phyloP scores from a whole-genome alignment of 345 rosid species.

The Dipteronia sinensis region DNA sequence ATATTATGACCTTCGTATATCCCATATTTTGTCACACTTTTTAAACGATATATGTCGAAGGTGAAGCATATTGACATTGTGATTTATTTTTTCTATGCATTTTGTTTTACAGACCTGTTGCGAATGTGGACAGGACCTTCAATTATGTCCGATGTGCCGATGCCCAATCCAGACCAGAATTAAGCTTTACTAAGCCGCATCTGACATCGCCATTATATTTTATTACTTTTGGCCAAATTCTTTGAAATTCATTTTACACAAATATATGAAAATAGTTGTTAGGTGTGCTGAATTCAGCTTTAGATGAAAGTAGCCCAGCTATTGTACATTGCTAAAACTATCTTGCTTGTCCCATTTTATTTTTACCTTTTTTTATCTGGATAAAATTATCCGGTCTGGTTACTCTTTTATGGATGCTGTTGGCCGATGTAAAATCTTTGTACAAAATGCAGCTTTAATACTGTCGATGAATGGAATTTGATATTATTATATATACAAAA shows the following conservation, averaged over 20 bases:
- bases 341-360: neutral
- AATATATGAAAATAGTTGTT: neutral
- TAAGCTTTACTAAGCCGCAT: conserved; percentile 64
- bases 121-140: conserved; percentile 77
- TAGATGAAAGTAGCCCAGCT: conserved; percentile 9
- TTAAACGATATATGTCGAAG: neutral
- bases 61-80: too few relatives aligned
- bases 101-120: conserved; percentile 67
- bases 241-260: conserved; percentile 22
- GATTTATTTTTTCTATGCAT: neutral
- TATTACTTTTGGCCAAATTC: conserved; percentile 12
- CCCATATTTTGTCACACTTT: neutral
- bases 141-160: conserved; percentile 81
- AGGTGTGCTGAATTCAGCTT: conserved; percentile 27
- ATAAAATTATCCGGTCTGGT: too few relatives aligned
- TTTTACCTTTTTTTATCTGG: conserved; percentile 12
- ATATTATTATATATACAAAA: too few relatives aligned
- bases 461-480: neutral
- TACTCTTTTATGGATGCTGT: too few relatives aligned
- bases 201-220: neutral
- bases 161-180: conserved; percentile 72
- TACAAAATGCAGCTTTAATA: neutral
- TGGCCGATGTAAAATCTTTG: too few relatives aligned
- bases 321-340: conserved; percentile 11
- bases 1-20: conserved; percentile 1